Conservation (phyloP, 768 basidiomycete genomes). For the Pleurotus citrinopileatus region DNA sequence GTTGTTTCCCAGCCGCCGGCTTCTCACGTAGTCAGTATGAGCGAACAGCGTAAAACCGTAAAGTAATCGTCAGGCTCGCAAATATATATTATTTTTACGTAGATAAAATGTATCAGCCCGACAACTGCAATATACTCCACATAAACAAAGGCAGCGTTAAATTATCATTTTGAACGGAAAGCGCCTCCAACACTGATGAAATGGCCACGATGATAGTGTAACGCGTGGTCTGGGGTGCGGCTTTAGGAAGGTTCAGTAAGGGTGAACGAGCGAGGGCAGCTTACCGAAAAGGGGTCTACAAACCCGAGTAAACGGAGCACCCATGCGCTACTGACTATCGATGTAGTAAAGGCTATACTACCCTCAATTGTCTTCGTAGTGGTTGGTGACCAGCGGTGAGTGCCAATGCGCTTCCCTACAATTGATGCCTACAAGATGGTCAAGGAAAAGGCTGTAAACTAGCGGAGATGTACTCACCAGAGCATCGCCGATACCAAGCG, state of each 20-base stretch:
- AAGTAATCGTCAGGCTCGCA: slow-evolving; percentile 1
- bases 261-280: slow-evolving; percentile 30
- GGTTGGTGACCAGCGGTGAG: slow-evolving; percentile 78
- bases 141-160: slow-evolving; percentile 93
- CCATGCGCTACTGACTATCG: slow-evolving; percentile 69
- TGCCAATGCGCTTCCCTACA: slow-evolving; percentile 82
- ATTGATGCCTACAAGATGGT: slow-evolving; percentile 73
- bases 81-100: background rate
- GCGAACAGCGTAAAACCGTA: slow-evolving; percentile 10
- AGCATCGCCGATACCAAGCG: slow-evolving; percentile 91
- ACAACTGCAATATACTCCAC: slow-evolving; percentile 83
- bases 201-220: slow-evolving; percentile 65
- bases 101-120: slow-evolving; percentile 23
- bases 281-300: slow-evolving; percentile 74
- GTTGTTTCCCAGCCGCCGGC: slow-evolving; percentile 7
- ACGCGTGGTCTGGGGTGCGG: slow-evolving; percentile 48
- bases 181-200: slow-evolving; percentile 79
- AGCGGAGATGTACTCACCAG: slow-evolving; percentile 49
- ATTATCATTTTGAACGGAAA: slow-evolving; percentile 97
- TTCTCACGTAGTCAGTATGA: slow-evolving; percentile 8
- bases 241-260: background rate
- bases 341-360: slow-evolving; percentile 73
- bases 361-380: slow-evolving; percentile 92
- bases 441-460: background rate
- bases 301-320: slow-evolving; percentile 67